Conservation (phyloP, 176 grass and related monocot genomes). For the Melocanna baccifera region DNA sequence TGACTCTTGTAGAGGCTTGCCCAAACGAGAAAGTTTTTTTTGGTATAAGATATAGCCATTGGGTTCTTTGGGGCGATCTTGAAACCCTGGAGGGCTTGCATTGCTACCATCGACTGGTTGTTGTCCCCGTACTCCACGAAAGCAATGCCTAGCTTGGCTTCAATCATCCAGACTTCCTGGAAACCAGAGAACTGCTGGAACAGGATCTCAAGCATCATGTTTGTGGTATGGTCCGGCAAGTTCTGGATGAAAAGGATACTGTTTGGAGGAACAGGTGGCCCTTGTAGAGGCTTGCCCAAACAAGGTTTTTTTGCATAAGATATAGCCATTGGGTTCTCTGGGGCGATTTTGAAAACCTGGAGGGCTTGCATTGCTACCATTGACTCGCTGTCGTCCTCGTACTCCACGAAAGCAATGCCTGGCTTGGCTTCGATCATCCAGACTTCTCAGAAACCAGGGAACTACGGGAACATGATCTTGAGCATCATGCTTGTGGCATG, state of each 20-base stretch:
- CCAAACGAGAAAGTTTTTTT: constrained; percentile 40
- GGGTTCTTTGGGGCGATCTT: constrained; percentile 91
- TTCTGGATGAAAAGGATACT: constrained; percentile 95
- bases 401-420: constrained; percentile 95
- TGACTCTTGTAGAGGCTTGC: neutral
- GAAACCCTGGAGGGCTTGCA: constrained; percentile 91
- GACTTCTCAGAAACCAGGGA: constrained; percentile 90
- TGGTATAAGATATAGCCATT: constrained; percentile 75
- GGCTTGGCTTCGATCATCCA: constrained; percentile 90
- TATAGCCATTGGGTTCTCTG: constrained; percentile 80
- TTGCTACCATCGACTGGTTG: constrained; percentile 67
- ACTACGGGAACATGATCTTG: constrained; percentile 92
- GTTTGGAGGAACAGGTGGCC: constrained; percentile 60
- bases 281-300: too few species aligned
- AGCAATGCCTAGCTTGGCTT: constrained; percentile 87
- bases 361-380: constrained; percentile 86
- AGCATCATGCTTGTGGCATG: constrained; percentile 90
- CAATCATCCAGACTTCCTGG: constrained; percentile 84
- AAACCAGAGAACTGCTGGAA: constrained; percentile 98
- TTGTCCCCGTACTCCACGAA: constrained; percentile 90
- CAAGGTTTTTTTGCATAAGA: constrained; percentile 66
- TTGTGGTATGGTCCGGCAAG: constrained; percentile 74
- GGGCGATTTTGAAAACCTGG: constrained; percentile 93
- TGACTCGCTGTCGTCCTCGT: constrained; percentile 72
- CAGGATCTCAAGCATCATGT: constrained; percentile 92